These are phyloP conservation scores for Pleurotus pulmonarius DNA, from an alignment of 768 basidiomycete genomes.

Conservation along the genomic window DNA sequence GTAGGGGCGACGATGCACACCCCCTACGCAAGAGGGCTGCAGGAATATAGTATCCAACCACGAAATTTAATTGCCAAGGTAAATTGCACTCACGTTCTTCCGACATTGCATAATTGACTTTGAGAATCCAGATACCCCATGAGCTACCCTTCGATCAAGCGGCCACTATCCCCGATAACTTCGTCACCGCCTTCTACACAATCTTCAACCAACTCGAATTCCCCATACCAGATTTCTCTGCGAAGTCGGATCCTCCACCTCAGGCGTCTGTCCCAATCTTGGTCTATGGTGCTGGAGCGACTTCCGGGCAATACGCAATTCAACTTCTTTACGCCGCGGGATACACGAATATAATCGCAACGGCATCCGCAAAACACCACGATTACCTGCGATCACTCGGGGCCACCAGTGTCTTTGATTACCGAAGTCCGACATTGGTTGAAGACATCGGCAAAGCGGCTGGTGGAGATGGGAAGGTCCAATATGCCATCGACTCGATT, in stretches of 20 bases:
- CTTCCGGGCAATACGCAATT: constrained; percentile 32
- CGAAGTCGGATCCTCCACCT: constrained; percentile 18
- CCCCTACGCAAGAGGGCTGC: constrained; percentile 27
- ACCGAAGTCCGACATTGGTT: constrained; percentile 30
- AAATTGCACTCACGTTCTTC: too few relatives aligned
- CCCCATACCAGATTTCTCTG: constrained; percentile 31
- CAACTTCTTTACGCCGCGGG: constrained; percentile 38
- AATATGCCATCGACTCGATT: constrained; percentile 35
- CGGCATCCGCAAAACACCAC: constrained; percentile 36
- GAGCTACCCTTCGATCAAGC: constrained; percentile 18
- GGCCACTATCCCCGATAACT: constrained; percentile 38
- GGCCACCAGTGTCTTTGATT: constrained; percentile 37
- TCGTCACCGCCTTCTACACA: constrained; percentile 36
- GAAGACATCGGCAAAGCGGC: constrained; percentile 29
- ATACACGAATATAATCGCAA: constrained; percentile 38
- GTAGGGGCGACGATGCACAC: constrained; percentile 22
- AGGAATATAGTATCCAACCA: constrained; percentile 31
- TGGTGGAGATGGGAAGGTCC: constrained; percentile 28
- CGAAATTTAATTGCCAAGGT: constrained; percentile 33
- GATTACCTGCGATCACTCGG: constrained; percentile 35
- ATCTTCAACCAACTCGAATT: constrained; percentile 35
- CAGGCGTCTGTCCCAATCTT: constrained; percentile 31
- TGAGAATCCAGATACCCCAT: constrained; percentile 13
- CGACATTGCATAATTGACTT: too few relatives aligned
- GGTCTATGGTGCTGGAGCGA: constrained; percentile 41